phyloP scores from a whole-genome alignment of 495 filamentous ascomycete species.

The Podospora conica region DNA sequence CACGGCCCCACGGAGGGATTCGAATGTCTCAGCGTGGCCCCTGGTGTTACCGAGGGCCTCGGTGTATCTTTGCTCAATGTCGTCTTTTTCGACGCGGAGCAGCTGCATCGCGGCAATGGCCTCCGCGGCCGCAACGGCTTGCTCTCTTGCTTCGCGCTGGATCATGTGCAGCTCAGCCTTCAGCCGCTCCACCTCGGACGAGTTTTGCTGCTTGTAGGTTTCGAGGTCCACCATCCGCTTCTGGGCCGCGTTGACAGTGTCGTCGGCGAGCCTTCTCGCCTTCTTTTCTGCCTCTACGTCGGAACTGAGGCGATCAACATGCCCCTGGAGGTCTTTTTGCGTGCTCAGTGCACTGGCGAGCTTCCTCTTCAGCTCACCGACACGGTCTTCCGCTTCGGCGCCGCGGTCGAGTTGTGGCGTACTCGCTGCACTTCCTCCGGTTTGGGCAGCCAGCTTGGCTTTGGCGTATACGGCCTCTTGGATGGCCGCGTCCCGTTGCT shows the following conservation, averaged over 20 bases:
- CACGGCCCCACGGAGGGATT: conserved; percentile 71
- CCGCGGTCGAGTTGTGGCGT: conserved; percentile 67
- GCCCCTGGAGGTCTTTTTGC: conserved; percentile 68
- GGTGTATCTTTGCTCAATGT: conserved; percentile 62
- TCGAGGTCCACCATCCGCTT: conserved; percentile 79
- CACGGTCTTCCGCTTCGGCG: conserved; percentile 57
- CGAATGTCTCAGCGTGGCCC: conserved; percentile 66
- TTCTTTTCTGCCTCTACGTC: conserved; percentile 78
- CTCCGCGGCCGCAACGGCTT: conserved; percentile 67
- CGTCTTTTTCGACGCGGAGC: conserved; percentile 75
- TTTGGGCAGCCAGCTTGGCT: conserved; percentile 80
- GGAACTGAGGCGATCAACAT: conserved; percentile 55
- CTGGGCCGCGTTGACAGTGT: conserved; percentile 75
- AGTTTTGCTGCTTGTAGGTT: conserved; percentile 67
- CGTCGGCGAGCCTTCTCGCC: conserved; percentile 77
- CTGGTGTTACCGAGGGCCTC: conserved; percentile 60
- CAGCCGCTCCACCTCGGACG: conserved; percentile 75
- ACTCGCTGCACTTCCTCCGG: conserved; percentile 57
- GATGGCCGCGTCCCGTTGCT: conserved; percentile 85
- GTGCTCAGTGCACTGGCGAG: conserved; percentile 71
- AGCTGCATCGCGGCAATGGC: conserved; percentile 66
- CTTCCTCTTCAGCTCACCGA: conserved; percentile 72
- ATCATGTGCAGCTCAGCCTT: conserved; percentile 75
- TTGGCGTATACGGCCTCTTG: conserved; percentile 92
- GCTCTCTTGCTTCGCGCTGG: conserved; percentile 68